These are phyloP conservation scores for Adansonia rubrostipa DNA, from an alignment of 441 rosid species.

Conservation along the genomic window DNA sequence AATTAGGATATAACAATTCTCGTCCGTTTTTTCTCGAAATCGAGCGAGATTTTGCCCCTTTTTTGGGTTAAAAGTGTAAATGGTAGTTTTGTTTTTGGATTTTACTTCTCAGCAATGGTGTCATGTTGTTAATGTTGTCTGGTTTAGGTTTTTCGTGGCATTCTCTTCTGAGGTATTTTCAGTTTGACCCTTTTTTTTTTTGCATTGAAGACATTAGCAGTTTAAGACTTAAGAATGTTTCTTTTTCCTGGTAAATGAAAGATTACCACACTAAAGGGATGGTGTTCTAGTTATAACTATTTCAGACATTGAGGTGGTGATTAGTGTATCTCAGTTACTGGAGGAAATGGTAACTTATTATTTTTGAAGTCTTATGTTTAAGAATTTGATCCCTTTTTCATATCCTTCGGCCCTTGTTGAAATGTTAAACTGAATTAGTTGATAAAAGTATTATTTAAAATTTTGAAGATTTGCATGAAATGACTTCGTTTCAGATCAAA, in stretches of 20 bases:
- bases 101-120: constrained; percentile 12
- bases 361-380: no score
- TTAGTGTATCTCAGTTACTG: neutral
- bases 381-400: no score
- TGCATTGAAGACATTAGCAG: constrained; percentile 23
- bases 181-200: constrained; percentile 24
- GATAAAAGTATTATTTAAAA: no score
- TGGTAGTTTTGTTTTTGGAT: constrained; percentile 25
- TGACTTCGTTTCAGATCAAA: no score
- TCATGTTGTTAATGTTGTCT: constrained; percentile 9
- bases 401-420: no score
- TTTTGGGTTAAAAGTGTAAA: constrained; percentile 28
- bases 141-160: neutral
- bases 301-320: neutral
- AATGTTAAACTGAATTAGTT: no score
- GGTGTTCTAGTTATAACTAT: neutral
- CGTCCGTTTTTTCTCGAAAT: neutral
- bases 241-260: neutral
- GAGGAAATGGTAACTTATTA: neutral
- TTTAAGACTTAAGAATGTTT: neutral
- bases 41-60: neutral
- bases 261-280: neutral
- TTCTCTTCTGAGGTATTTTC: neutral
- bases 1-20: constrained; percentile 40
- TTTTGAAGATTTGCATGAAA: no score